Conservation (phyloP, 257 asterid species). For the Salvia hispanica region DNA sequence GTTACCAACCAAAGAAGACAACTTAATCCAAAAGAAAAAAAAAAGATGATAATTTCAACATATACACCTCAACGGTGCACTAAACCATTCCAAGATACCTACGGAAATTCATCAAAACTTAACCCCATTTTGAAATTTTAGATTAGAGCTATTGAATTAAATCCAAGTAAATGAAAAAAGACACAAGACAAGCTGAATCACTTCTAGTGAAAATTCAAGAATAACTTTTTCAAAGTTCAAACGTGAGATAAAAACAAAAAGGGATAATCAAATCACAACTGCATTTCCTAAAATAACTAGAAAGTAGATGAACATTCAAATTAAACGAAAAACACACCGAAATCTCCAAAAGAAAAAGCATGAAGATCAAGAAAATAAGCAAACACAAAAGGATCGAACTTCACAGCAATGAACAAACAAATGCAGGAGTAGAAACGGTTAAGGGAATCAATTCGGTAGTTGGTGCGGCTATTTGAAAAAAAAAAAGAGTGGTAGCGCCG, state of each 20-base stretch:
- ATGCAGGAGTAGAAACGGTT: constrained; percentile 43
- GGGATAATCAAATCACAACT: constrained; percentile 17
- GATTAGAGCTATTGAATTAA: not conserved
- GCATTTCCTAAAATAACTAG: constrained; percentile 8
- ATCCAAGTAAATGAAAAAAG: not conserved
- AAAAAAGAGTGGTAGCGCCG: constrained; percentile 38
- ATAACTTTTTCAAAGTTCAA: not conserved
- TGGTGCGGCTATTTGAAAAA: constrained; percentile 31
- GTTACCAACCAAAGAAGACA: constrained; percentile 23
- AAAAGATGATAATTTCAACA: constrained; percentile 11
- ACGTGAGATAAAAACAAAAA: not conserved
- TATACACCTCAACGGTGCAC: not conserved
- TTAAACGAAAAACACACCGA: not conserved
- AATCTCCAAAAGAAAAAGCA: constrained; percentile 16
- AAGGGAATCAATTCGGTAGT: constrained; percentile 39
- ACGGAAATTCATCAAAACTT: not conserved
- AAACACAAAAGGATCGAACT: constrained; percentile 28
- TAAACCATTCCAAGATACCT: constrained; percentile 12
- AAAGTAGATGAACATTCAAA: constrained; percentile 1
- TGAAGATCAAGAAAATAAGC: not conserved
- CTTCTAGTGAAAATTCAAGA: not conserved
- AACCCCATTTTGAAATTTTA: constrained; percentile 16
- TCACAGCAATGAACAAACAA: constrained; percentile 19
- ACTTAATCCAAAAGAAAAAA: constrained; percentile 2
- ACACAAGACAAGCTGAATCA: constrained; percentile 6